Evolutionary conservation across 768 basidiomycete species (phyloP).

Genomic region (Suillus sp.): DNA sequence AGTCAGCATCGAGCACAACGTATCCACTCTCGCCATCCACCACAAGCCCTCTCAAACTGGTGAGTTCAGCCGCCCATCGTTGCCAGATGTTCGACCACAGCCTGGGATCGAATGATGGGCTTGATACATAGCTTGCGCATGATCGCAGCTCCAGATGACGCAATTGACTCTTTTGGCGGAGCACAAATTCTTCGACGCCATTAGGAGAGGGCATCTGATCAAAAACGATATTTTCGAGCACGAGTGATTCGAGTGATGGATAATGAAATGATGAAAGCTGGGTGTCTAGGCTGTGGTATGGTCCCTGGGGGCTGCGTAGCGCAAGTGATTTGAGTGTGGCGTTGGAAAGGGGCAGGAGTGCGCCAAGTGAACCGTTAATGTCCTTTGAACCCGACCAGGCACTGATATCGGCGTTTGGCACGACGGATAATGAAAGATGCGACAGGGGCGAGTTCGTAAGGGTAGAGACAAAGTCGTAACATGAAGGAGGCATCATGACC

Average conservation of each 20-base stretch:
- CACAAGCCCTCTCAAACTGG: slow-evolving; percentile 26
- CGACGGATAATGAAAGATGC: slow-evolving; percentile 33
- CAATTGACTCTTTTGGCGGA: slow-evolving; percentile 32
- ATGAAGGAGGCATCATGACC: slow-evolving; percentile 25
- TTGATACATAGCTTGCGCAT: slow-evolving; percentile 30
- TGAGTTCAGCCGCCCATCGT: slow-evolving; percentile 25
- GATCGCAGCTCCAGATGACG: slow-evolving; percentile 28
- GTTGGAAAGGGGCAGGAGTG: slow-evolving; percentile 28
- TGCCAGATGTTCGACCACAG: slow-evolving; percentile 33
- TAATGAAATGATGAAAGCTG: slow-evolving; percentile 25
- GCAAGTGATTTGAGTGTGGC: slow-evolving; percentile 24
- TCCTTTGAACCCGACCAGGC: slow-evolving; percentile 35
- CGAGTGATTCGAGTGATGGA: slow-evolving; percentile 29
- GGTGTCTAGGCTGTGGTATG: slow-evolving; percentile 30
- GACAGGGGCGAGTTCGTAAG: slow-evolving; percentile 29
- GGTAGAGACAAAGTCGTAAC: slow-evolving; percentile 32
- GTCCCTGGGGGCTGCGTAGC: slow-evolving; percentile 31
- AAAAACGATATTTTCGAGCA: slow-evolving; percentile 34
- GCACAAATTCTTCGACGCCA: slow-evolving; percentile 33
- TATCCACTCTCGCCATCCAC: slow-evolving; percentile 23
- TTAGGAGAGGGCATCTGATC: slow-evolving; percentile 23
- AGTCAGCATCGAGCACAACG: slow-evolving; percentile 23
- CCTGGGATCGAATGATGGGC: slow-evolving; percentile 19
- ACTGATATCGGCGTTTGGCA: slow-evolving; percentile 34
- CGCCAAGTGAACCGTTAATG: slow-evolving; percentile 27